Conservation (phyloP, 192 early-diverging fungal species). For the Backusella circina region DNA sequence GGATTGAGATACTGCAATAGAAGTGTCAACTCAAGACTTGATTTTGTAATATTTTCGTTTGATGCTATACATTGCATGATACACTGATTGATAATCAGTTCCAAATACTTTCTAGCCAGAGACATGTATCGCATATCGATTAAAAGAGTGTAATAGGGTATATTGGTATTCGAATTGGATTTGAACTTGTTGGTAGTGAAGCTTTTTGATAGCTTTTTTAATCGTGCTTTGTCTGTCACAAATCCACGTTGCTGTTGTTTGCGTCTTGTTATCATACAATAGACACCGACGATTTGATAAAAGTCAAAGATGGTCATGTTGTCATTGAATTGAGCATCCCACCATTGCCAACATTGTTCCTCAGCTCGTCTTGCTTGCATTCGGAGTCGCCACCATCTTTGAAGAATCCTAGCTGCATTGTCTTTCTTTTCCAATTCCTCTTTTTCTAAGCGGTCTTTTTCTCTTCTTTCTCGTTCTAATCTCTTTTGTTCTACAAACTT, state of each 20-base stretch:
- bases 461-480: slow-evolving; percentile 24
- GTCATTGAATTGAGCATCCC: background rate
- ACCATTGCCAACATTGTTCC: slow-evolving; percentile 7
- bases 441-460: slow-evolving; percentile 14
- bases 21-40: slow-evolving; percentile 4
- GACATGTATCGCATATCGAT: slow-evolving; percentile 9
- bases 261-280: slow-evolving; percentile 1
- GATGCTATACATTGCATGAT: background rate
- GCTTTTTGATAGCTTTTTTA: background rate
- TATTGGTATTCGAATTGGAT: background rate
- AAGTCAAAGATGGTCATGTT: background rate
- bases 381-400: slow-evolving; percentile 17
- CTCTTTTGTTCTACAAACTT: slow-evolving; percentile 19
- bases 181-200: background rate
- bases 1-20: slow-evolving; percentile 25
- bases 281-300: slow-evolving; percentile 7
- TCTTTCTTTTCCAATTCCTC: background rate
- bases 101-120: slow-evolving; percentile 5
- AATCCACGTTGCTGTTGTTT: background rate
- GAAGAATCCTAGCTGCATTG: slow-evolving; percentile 8
- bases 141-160: slow-evolving; percentile 9
- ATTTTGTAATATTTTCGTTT: background rate
- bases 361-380: background rate
- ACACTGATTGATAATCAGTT: slow-evolving; percentile 4
- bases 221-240: background rate